phyloP scores from a whole-genome alignment of 2,329 filamentous ascomycete genomes.

The Apiospora rasikravindrae region DNA sequence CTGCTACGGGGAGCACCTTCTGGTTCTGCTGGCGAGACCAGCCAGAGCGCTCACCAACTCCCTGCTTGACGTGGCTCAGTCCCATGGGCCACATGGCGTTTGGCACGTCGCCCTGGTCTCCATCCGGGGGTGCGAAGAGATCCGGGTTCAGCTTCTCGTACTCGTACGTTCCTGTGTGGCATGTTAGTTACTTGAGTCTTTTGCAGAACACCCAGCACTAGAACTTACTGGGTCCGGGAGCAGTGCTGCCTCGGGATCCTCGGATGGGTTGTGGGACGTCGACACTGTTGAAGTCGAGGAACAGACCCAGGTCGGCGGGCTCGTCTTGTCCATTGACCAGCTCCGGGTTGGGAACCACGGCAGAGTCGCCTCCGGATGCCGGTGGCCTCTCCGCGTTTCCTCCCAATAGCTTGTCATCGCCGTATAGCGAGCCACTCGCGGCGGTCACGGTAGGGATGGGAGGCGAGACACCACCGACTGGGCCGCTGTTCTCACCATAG shows the following conservation, averaged over 20 bases:
- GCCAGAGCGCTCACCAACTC: conserved; percentile 49
- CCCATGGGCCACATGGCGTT: conserved; percentile 61
- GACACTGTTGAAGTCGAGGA: conserved; percentile 58
- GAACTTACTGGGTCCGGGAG: conserved; percentile 54
- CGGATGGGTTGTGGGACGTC: conserved; percentile 61
- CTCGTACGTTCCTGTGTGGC: conserved; percentile 44
- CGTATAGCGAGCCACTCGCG: conserved; percentile 47
- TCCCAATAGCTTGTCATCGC: conserved; percentile 45
- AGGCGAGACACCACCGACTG: conserved; percentile 47
- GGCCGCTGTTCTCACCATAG: conserved; percentile 49
- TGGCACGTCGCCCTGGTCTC: conserved; percentile 53
- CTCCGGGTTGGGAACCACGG: conserved; percentile 44
- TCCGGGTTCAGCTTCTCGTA: conserved; percentile 62
- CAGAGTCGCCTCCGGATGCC: conserved; percentile 44
- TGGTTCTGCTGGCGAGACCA: conserved; percentile 62
- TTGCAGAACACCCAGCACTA: not conserved
- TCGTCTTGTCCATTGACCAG: conserved; percentile 57
- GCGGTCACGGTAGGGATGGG: conserved; percentile 45
- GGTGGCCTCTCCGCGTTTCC: conserved; percentile 45
- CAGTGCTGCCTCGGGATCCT: conserved; percentile 53
- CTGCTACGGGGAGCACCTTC: conserved; percentile 54
- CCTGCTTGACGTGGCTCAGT: conserved; percentile 54
- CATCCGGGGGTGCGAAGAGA: conserved; percentile 57
- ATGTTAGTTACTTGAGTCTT: not conserved
- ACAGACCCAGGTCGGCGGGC: conserved; percentile 54